Base-by-base conservation (phyloP, 345 rosid genomes). In the Zanthoxylum bungeanum region DNA sequence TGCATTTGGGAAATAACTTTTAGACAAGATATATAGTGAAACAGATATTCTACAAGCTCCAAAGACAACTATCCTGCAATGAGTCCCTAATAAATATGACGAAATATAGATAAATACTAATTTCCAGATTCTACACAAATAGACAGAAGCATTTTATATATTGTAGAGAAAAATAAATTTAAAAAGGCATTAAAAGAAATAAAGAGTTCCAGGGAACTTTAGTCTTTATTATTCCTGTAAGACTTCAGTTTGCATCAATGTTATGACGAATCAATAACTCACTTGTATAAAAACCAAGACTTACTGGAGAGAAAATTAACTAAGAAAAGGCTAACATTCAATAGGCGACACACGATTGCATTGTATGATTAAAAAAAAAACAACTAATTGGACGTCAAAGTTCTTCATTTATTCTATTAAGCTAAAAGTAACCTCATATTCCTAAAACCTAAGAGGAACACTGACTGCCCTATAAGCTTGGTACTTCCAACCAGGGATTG, bases 1-100 rank as follows among this genome's bases (percentile, higher is more conserved):
- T 96, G 91, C 89, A 85, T 51, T 22, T 76, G 57, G 69, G 24
- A 77, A 70, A 74, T 52, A 62, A 49, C 36, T 67, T 77, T 80
- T 78, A 81, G 76, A 64, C n/a, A n/a, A 79, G 36, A 44, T 30
- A 64, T 6, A 50, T 57, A 57, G n/a, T 60, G 73, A 31, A 66
- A 71, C 30, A 57, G 42, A 69, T 55, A 60, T 55, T 49, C 6
- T 31, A 64, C 7, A 66, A 60, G 56, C 34, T 57, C n/a, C 64
- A 49, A 56, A 62, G 22, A 28, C 39, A 49, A 47, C 27, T 72
- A 22, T 28, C 47, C 34, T 16, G 25, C 62, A 9, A 24, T 16
- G 44, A 59, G 30, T 39, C 31, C 33, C 50, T 30, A 69, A 59
- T 6, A 56, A 37, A 19, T 62, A 27, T 25, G 14, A 51, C 22